Percentiles rank a stretch among this genome's conserved stretches.
Conservation (phyloP, 306 rosid genomes). For the Arachis hypogaea region DNA sequence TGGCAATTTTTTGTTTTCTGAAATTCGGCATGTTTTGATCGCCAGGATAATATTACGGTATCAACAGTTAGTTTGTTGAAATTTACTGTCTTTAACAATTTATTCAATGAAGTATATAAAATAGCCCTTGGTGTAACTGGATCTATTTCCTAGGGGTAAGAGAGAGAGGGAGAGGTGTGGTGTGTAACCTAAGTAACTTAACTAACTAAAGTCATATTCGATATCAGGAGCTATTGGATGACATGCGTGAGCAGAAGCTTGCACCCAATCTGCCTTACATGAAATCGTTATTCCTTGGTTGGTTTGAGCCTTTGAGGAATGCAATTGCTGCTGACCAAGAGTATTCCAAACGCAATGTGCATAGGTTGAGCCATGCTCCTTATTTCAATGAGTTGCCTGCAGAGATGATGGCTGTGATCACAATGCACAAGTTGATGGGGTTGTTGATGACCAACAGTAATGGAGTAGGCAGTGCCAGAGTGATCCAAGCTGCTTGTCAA, state of each 20-base stretch:
- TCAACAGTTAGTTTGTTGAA: no score
- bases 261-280: slow-evolving; percentile 90
- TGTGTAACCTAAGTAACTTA: not conserved
- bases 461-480: slow-evolving; percentile 66
- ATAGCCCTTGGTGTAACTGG: no score
- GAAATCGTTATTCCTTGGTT: slow-evolving; percentile 88
- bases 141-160: no score
- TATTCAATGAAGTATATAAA: no score
- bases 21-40: no score
- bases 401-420: slow-evolving; percentile 87
- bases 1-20: no score
- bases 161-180: not conserved
- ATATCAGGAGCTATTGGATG: slow-evolving; percentile 65
- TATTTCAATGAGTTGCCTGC: slow-evolving; percentile 65
- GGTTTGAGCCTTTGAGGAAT: slow-evolving; percentile 84
- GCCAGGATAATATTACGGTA: no score
- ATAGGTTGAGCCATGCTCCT: slow-evolving; percentile 52
- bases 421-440: slow-evolving; percentile 97
- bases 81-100: no score
- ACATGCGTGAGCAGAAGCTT: slow-evolving; percentile 90
- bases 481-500: slow-evolving; percentile 75
- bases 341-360: slow-evolving; percentile 21
- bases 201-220: not conserved
- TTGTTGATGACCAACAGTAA: slow-evolving; percentile 74
- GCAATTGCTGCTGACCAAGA: slow-evolving; percentile 73